These are phyloP conservation scores for Tolypocladium capitatum DNA, from an alignment of 2,329 filamentous ascomycete genomes.

Conservation along the genomic window DNA sequence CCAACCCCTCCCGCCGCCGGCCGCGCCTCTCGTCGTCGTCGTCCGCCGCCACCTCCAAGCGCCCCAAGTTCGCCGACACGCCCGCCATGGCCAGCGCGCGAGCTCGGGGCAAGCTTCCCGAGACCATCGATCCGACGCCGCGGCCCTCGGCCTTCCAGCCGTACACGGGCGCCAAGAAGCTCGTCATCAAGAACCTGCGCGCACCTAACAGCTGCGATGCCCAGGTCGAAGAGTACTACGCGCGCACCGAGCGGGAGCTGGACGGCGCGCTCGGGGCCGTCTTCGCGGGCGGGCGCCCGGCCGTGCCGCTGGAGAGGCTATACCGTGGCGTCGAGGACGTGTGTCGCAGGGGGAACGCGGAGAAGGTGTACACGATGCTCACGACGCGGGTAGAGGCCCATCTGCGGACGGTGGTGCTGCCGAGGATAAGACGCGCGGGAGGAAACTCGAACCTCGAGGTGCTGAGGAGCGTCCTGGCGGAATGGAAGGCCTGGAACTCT, in stretches of 20 bases:
- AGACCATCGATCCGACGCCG: slow-evolving; percentile 21
- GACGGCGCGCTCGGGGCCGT: slow-evolving; percentile 60
- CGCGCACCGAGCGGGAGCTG: slow-evolving; percentile 61
- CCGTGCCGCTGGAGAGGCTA: slow-evolving; percentile 72
- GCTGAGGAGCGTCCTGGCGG: slow-evolving; percentile 38
- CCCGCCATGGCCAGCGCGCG: slow-evolving; percentile 20
- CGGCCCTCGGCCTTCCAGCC: slow-evolving; percentile 47
- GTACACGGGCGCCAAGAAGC: slow-evolving; percentile 64
- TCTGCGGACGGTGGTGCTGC: slow-evolving; percentile 48
- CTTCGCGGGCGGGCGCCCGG: slow-evolving; percentile 50
- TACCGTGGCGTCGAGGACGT: slow-evolving; percentile 88
- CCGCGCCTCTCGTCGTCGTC: slow-evolving; percentile 20
- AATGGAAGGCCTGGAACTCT: slow-evolving; percentile 68
- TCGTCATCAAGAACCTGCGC: slow-evolving; percentile 88
- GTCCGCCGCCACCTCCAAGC: slow-evolving; percentile 14
- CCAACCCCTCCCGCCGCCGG: slow-evolving; percentile 23
- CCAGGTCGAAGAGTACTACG: slow-evolving; percentile 65
- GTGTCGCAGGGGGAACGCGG: slow-evolving; percentile 64
- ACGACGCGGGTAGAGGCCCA: slow-evolving; percentile 53
- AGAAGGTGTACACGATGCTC: slow-evolving; percentile 53
- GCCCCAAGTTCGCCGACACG: slow-evolving; percentile 15
- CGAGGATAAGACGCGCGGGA: slow-evolving; percentile 35
- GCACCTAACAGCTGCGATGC: slow-evolving; percentile 39
- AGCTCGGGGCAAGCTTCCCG: slow-evolving; percentile 26
- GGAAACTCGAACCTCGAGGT: slow-evolving; percentile 47